Base-by-base conservation (phyloP, 2,329 filamentous ascomycete species). In the Corinectria fuckeliana region DNA sequence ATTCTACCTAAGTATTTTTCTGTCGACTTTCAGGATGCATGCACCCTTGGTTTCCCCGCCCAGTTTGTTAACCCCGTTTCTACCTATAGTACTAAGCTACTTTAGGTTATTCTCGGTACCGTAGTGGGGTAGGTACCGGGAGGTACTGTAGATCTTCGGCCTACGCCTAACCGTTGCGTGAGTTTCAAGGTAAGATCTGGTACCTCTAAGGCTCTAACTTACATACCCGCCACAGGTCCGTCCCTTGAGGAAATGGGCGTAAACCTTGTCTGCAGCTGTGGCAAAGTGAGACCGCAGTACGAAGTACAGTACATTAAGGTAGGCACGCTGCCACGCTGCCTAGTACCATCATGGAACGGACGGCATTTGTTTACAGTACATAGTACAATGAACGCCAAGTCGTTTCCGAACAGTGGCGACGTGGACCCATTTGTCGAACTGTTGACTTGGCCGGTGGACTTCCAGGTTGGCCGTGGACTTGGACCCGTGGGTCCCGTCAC, bases 361-460 rank as follows among this genome's bases (percentile, higher is more conserved):
- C 42, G 42, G 42, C 42, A 45, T 26, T 30, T 18, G 13, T 20
- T 21, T 45, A 36, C 50, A 44, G 36, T 23, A 34, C 36, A 36
- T 49, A 39, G 54, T 26, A 42, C 54, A 47, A 62, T 64, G 49
- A n/a, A n/a, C n/a, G n/a, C n/a, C n/a, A n/a, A n/a, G n/a, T 55
- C 36, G 38, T 36, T 53, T 56, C 34, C 61, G 54, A 66, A 64
- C 63, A 47, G 63, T 61, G 45, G 42, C 51, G 32, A 28, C 42
- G 42, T 50, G 53, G 50, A 59, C 53, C 36, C 16, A 38, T 20
- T 18, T n/a, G n/a, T n/a, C n/a, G n/a, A n/a, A n/a, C n/a, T n/a
- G n/a, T n/a, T n/a, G n/a, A n/a, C n/a, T n/a, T n/a, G n/a, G n/a
- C n/a, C n/a, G n/a, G n/a, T n/a, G n/a, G n/a, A n/a, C n/a, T n/a